phyloP scores from a whole-genome alignment of 2,329 filamentous ascomycete species.

The Fusarium sp. region DNA sequence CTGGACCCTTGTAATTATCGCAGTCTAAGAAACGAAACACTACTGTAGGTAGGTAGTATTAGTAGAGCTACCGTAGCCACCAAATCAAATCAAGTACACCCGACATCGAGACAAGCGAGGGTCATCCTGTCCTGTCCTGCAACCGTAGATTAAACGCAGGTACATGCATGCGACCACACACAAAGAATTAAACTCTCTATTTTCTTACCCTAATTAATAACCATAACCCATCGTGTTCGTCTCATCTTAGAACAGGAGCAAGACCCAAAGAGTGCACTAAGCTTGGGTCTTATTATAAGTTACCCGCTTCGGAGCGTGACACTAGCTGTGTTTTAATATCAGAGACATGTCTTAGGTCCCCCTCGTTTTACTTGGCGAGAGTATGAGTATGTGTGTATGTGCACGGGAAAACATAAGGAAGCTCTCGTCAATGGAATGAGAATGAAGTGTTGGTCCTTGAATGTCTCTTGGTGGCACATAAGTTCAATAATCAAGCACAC shows the following conservation, averaged over 20 bases:
- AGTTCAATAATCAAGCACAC: background rate
- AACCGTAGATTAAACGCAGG: conserved; percentile 20
- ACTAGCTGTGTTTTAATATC: conserved; percentile 7
- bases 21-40: conserved; percentile 36
- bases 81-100: conserved; percentile 25
- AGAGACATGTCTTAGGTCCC: conserved; percentile 26
- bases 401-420: conserved; percentile 3
- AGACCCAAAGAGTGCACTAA: conserved; percentile 15
- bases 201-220: conserved; percentile 3
- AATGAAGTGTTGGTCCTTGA: conserved; percentile 2
- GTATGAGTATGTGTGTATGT: background rate
- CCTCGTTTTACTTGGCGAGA: conserved; percentile 14
- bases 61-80: conserved; percentile 16
- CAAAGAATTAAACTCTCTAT: conserved; percentile 3
- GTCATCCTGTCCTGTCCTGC: conserved; percentile 29
- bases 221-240: conserved; percentile 1
- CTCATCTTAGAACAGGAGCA: conserved; percentile 20
- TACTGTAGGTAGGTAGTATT: conserved; percentile 14
- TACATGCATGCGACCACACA: conserved; percentile 20
- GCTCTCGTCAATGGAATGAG: background rate
- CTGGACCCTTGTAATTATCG: conserved; percentile 25
- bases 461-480: conserved; percentile 1
- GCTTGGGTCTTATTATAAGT: background rate
- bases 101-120: conserved; percentile 23
- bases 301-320: conserved; percentile 32